Evolutionary conservation across 2,329 filamentous ascomycete species (phyloP).

Genomic region (Delphinella strobiligena): DNA sequence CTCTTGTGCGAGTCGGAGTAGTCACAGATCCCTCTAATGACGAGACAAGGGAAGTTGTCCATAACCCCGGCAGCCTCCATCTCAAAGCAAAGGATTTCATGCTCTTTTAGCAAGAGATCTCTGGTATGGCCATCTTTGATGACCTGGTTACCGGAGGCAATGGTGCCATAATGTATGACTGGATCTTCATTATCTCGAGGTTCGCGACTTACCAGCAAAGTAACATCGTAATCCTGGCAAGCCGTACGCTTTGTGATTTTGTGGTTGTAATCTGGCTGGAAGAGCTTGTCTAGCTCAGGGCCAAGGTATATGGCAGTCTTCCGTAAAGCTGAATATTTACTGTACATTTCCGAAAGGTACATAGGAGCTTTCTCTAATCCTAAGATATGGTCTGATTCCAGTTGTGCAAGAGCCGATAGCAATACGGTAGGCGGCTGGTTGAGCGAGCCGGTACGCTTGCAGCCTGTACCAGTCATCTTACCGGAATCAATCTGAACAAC

Average conservation of each 20-base stretch:
- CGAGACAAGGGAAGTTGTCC: conserved; percentile 13
- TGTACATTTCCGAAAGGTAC: too few species aligned
- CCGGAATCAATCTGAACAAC: conserved; percentile 18
- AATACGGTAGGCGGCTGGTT: conserved; percentile 1
- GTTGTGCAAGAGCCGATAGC: too few species aligned
- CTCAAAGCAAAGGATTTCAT: conserved; percentile 14
- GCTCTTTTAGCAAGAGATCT: too few species aligned
- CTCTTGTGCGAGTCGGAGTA: conserved; percentile 16
- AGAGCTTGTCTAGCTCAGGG: not conserved
- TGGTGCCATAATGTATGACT: conserved; percentile 10
- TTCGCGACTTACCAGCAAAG: not conserved
- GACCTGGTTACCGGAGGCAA: conserved; percentile 11
- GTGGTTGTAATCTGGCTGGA: not conserved
- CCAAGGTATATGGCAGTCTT: not conserved
- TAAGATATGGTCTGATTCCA: too few species aligned
- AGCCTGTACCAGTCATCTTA: not conserved
- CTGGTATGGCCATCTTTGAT: conserved; percentile 18
- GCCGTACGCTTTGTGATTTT: too few species aligned
- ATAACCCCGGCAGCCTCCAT: conserved; percentile 17
- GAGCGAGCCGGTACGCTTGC: conserved; percentile 3
- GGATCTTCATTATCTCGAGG: not conserved
- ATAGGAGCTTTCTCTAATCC: too few species aligned
- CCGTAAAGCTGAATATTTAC: not conserved
- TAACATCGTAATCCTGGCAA: too few species aligned
- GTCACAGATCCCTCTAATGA: conserved; percentile 16